Conservation (phyloP, 2,329 filamentous ascomycete genomes). For the Xylaria sp. region DNA sequence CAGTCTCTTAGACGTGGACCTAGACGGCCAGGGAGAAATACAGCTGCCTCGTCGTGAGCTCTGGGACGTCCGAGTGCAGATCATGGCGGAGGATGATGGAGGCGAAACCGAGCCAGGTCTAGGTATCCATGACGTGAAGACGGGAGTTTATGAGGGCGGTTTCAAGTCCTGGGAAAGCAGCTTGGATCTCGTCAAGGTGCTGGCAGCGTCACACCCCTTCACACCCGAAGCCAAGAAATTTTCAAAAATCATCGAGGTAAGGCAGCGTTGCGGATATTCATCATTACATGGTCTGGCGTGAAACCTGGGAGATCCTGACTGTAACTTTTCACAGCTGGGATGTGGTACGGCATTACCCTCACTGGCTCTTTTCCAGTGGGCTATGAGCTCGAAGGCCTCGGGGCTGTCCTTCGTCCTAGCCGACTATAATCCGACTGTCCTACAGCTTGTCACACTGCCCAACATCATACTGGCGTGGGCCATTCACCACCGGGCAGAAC, state of each 20-base stretch:
- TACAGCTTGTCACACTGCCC: conserved; percentile 72
- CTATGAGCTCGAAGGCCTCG: conserved; percentile 34
- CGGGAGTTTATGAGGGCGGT: conserved; percentile 78
- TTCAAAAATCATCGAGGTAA: conserved; percentile 50
- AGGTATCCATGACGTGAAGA: conserved; percentile 68
- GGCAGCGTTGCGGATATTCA: conserved; percentile 21
- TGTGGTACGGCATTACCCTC: conserved; percentile 73
- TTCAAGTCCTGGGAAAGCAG: conserved; percentile 91
- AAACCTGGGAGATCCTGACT: conserved; percentile 26
- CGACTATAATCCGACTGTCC: conserved; percentile 75
- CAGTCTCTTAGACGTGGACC: conserved; percentile 52
- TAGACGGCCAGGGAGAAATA: conserved; percentile 51
- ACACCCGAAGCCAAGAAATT: conserved; percentile 33
- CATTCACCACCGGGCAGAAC: conserved; percentile 38
- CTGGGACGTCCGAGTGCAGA: conserved; percentile 74
- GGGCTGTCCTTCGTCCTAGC: conserved; percentile 59
- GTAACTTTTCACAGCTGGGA: conserved; percentile 52
- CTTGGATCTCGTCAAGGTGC: conserved; percentile 69
- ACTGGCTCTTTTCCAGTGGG: conserved; percentile 64
- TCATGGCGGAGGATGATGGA: conserved; percentile 66
- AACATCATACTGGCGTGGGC: conserved; percentile 71
- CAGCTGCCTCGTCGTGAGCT: conserved; percentile 67
- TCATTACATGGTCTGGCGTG: conserved; percentile 8
- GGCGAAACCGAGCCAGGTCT: conserved; percentile 43
- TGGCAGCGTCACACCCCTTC: conserved; percentile 40